phyloP scores from a whole-genome alignment of 805 yeast species.

The Nakazawaea ambrosiae region DNA sequence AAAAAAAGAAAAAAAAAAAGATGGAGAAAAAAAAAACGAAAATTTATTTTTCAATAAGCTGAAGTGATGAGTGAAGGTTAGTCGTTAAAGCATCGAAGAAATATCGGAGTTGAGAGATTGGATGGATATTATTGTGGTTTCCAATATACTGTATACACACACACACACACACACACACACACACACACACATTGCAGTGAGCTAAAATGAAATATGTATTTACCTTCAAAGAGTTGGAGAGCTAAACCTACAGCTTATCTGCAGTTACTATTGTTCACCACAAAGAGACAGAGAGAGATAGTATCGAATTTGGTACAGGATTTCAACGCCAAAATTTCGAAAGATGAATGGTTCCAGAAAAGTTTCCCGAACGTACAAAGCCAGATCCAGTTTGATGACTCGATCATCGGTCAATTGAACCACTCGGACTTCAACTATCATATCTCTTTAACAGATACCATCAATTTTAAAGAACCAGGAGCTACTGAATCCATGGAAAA shows the following conservation, averaged over 20 bases:
- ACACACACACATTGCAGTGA: too few species aligned
- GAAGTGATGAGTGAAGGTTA: too few species aligned
- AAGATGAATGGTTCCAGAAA: background rate
- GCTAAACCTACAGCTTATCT: background rate
- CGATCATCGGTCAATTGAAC: background rate
- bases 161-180: too few species aligned
- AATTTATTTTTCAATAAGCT: too few species aligned
- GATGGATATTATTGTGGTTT: too few species aligned
- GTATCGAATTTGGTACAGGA: background rate
- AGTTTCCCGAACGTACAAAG: background rate
- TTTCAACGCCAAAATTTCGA: background rate
- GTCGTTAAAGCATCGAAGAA: too few species aligned
- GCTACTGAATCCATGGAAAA: background rate
- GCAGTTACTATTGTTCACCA: background rate
- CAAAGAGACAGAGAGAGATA: background rate
- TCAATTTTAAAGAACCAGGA: background rate
- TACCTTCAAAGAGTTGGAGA: background rate
- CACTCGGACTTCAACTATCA: conserved; percentile 4
- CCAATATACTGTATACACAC: too few species aligned
- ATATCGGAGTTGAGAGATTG: too few species aligned
- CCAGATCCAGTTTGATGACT: background rate
- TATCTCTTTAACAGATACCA: conserved; percentile 1
- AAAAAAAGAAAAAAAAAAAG: background rate
- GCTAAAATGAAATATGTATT: conserved; percentile 1
- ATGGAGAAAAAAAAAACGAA: background rate